These are phyloP conservation scores for Pseudogymnoascus sp. DNA, from an alignment of 2,329 filamentous ascomycete species.

Conservation along the genomic window DNA sequence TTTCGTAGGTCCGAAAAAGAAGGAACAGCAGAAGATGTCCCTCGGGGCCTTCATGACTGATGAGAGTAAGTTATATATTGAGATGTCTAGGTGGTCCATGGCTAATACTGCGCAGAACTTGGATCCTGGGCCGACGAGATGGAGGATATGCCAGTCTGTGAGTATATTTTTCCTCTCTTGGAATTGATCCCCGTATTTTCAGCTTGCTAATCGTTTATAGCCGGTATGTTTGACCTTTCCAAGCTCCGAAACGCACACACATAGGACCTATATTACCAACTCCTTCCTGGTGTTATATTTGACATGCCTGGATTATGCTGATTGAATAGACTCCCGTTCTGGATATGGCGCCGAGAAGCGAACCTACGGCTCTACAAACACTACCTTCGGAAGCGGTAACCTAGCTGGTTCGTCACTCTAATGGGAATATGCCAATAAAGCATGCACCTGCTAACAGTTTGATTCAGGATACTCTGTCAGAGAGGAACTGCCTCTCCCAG, in stretches of 20 bases:
- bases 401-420: slow-evolving; percentile 22
- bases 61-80: slow-evolving; percentile 58
- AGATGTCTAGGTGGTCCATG: slow-evolving; percentile 37
- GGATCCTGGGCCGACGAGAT: slow-evolving; percentile 99
- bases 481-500: slow-evolving; percentile 77
- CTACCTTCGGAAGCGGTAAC: slow-evolving; percentile 24
- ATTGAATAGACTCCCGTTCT: slow-evolving; percentile 26
- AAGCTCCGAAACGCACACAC: neutral
- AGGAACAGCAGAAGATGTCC: slow-evolving; percentile 89
- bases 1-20: slow-evolving; percentile 47
- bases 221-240: slow-evolving; percentile 23
- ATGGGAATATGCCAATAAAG: slow-evolving; percentile 4
- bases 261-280: neutral
- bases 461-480: slow-evolving; percentile 51
- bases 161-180: slow-evolving; percentile 15
- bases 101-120: slow-evolving; percentile 43
- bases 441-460: slow-evolving; percentile 14
- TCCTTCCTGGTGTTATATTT: neutral
- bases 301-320: slow-evolving; percentile 5
- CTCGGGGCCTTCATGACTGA: slow-evolving; percentile 92
- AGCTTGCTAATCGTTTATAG: slow-evolving; percentile 23
- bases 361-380: slow-evolving; percentile 26
- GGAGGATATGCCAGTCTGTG: slow-evolving; percentile 55
- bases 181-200: neutral
- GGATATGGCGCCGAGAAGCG: slow-evolving; percentile 26